phyloP scores from a whole-genome alignment of 106 monocot species.

The Dendrobium nobile region DNA sequence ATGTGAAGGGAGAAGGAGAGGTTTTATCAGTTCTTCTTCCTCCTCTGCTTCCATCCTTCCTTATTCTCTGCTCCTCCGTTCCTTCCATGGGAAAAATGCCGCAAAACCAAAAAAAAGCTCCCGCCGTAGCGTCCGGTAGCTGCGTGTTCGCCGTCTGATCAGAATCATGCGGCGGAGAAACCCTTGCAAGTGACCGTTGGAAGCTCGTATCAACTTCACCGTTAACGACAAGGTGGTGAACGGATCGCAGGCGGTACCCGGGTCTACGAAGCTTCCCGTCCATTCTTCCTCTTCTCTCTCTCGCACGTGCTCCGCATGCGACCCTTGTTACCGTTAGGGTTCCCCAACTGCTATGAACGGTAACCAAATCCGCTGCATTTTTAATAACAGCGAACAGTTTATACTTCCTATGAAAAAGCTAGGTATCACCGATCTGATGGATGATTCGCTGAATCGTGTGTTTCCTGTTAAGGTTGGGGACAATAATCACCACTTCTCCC shows the following conservation, averaged over 20 bases:
- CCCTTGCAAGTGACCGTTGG: conserved; percentile 23
- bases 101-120: not conserved
- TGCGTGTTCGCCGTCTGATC: conserved; percentile 16
- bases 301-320: conserved; percentile 18
- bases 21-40: conserved; percentile 7
- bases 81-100: conserved; percentile 11
- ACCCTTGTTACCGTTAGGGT: conserved; percentile 19
- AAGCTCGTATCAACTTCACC: conserved; percentile 24
- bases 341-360: not conserved
- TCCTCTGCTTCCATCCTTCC: conserved; percentile 4
- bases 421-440: not conserved
- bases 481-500: not conserved
- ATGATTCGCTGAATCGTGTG: not conserved
- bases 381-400: not conserved
- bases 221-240: conserved; percentile 13
- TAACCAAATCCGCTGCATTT: not conserved
- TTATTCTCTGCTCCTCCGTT: not conserved
- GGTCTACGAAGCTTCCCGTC: conserved; percentile 9
- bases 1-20: not conserved
- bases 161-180: conserved; percentile 22
- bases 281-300: not conserved
- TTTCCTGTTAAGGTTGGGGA: not conserved
- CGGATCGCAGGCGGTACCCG: conserved; percentile 5
- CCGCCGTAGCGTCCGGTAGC: not conserved
- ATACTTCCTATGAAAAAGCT: not conserved